phyloP scores from a whole-genome alignment of 129 eudicot genomes.

The Pulicaria dysenterica region DNA sequence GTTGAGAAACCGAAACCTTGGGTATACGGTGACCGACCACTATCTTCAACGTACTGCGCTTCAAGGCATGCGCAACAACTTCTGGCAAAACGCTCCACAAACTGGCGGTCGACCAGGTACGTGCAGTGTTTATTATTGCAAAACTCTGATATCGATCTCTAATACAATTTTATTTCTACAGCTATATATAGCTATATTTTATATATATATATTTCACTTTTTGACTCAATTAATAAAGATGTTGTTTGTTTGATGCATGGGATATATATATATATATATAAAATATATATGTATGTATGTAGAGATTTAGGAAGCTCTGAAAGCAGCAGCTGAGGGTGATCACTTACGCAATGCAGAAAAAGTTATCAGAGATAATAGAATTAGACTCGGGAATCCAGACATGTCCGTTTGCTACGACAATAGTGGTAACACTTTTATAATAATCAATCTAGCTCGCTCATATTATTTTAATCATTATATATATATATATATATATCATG shows the following conservation, averaged over 20 bases:
- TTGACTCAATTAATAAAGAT: not conserved
- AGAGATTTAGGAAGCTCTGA: slow-evolving; percentile 9
- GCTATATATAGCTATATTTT: too few species aligned
- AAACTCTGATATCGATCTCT: too few species aligned
- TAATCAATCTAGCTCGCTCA: too few species aligned
- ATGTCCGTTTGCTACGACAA: too few species aligned
- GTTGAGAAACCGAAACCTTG: not conserved
- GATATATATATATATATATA: not conserved
- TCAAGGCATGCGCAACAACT: slow-evolving; percentile 1
- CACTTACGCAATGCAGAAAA: not conserved
- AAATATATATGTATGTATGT: too few species aligned
- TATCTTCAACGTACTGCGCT: not conserved
- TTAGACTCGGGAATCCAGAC: not conserved
- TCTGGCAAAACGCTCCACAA: not conserved
- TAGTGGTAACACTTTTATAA: too few species aligned
- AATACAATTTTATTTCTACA: too few species aligned
- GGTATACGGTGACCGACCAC: not conserved
- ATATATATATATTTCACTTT: too few species aligned
- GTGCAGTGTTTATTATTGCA: not conserved
- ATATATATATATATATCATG: too few species aligned
- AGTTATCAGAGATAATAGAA: not conserved
- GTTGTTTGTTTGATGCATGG: not conserved
- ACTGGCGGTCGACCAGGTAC: not conserved
- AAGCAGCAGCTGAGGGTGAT: slow-evolving; percentile 1
- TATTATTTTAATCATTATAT: too few species aligned